Evolutionary conservation across 768 basidiomycete species (phyloP).

Genomic region (Gautieria morchelliformis): DNA sequence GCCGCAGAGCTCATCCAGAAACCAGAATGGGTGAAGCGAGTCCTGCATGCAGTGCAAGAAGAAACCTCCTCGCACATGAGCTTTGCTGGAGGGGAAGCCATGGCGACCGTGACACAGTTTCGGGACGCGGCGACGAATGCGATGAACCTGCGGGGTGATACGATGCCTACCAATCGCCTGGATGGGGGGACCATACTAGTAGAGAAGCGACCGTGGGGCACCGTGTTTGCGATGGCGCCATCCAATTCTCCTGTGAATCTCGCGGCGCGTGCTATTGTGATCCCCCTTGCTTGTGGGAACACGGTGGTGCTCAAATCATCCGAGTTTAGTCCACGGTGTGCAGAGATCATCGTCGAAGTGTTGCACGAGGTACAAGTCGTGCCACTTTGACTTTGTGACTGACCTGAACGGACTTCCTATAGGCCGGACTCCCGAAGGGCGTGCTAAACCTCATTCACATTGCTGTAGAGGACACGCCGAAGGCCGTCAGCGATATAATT

Average conservation of each 20-base stretch:
- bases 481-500: constrained; percentile 41
- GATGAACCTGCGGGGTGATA: constrained; percentile 33
- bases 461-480: constrained; percentile 33
- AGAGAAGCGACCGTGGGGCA: constrained; percentile 40
- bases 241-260: constrained; percentile 46
- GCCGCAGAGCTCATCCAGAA: constrained; percentile 35
- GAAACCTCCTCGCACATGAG: constrained; percentile 28
- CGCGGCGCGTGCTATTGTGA: constrained; percentile 33
- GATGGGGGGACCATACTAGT: constrained; percentile 35
- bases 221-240: constrained; percentile 38
- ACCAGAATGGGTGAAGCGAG: constrained; percentile 29
- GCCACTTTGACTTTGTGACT: background rate
- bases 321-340: constrained; percentile 38
- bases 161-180: constrained; percentile 29
- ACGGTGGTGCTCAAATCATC: constrained; percentile 46
- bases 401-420: background rate
- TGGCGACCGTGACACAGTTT: constrained; percentile 17
- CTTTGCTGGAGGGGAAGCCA: constrained; percentile 20
- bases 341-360: constrained; percentile 35
- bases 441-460: constrained; percentile 48
- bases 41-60: constrained; percentile 23
- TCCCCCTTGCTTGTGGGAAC: constrained; percentile 46
- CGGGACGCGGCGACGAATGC: constrained; percentile 25
- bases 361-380: constrained; percentile 34
- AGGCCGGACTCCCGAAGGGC: constrained; percentile 52